Evolutionary conservation across 768 basidiomycete genomes (phyloP), one percentile per base, ranked within the genome.

Genomic region (Boletus bicolor): DNA sequence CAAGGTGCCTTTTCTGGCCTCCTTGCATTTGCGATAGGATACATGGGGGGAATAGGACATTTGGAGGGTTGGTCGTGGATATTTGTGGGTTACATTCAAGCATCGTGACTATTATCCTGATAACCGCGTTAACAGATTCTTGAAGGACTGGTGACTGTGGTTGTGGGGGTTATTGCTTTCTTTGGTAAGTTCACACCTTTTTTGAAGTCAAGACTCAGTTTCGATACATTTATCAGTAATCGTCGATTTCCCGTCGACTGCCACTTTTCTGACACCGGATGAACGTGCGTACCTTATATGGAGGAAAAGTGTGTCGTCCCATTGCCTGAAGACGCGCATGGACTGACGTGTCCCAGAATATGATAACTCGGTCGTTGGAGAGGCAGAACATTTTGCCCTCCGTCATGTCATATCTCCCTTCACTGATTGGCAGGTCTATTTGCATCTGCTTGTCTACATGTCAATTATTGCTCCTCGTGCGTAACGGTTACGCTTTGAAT

Each of bases 11-110:
- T 86, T 63, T 81, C 83, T 1, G 84, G 84, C 0, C 66, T 85
- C 7, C 60, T 86, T 14, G 84, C 84, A 0, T 84, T 74, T 64
- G 82, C 65, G 0, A 81, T 85, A 30, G 73, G 76, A 38, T 79
- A 80, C 49, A 81, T 86, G 82, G 64, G 69, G 32, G 81, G 80
- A 0, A 68, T 68, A 0, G 69, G 62, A 3, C 77, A 80, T 2
- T 63, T 81, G 17, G 62, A 76, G 17, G 84, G 82, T 12, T 87
- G 85, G 85, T 81, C 80, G 0, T 86, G 85, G 85, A 85, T 86
- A 47, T 87, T 86, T 54, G 82, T 84, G 59, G 41, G 79, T 66
- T 10, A 2, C 3, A 34, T 7, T 8, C 21, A 1, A 24, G 4
- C 7, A 1, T 36, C 12, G n/a, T 35, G 24, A 30, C 30, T 1